Conservation (phyloP, 2,329 filamentous ascomycete species). For the Hypomyces perniciosus region DNA sequence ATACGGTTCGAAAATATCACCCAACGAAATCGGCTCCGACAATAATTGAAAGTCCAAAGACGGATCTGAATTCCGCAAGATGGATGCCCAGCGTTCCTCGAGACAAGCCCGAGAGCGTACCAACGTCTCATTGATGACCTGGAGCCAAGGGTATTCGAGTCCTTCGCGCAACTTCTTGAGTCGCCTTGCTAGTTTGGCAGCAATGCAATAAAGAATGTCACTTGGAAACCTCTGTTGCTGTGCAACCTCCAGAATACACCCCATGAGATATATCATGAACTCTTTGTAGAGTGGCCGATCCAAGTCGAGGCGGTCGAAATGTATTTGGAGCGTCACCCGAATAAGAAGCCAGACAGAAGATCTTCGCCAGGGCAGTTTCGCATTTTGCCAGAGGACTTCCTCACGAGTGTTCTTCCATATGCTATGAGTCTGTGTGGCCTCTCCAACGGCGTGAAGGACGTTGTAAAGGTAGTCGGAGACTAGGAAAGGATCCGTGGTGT, state of each 20-base stretch:
- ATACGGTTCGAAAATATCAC: too few species aligned
- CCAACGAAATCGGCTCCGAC: too few species aligned
- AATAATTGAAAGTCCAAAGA: too few species aligned
- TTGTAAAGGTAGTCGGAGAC: constrained; percentile 43
- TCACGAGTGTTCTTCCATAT: constrained; percentile 50
- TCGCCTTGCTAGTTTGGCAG: constrained; percentile 38
- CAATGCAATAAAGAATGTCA: constrained; percentile 34
- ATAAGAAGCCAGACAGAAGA: constrained; percentile 32
- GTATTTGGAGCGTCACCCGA: constrained; percentile 9
- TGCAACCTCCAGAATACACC: constrained; percentile 26
- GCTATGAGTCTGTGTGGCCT: neutral
- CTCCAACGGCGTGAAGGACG: constrained; percentile 35
- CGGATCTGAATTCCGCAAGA: too few species aligned
- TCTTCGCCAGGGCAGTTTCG: constrained; percentile 36
- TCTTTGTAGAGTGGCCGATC: constrained; percentile 40
- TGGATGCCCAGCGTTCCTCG: too few species aligned
- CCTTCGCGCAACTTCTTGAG: constrained; percentile 32
- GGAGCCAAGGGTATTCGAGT: too few species aligned
- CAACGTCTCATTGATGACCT: too few species aligned
- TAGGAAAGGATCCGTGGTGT: constrained; percentile 44
- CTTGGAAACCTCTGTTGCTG: constrained; percentile 13
- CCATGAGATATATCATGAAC: constrained; percentile 44
- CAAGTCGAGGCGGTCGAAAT: neutral
- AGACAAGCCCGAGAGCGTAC: too few species aligned
- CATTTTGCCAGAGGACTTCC: constrained; percentile 40